Percentiles rank a stretch among this genome's conserved stretches.
These are phyloP conservation scores for Acacia melanoxylon DNA, from an alignment of 306 rosid genomes.

Conservation along the genomic window DNA sequence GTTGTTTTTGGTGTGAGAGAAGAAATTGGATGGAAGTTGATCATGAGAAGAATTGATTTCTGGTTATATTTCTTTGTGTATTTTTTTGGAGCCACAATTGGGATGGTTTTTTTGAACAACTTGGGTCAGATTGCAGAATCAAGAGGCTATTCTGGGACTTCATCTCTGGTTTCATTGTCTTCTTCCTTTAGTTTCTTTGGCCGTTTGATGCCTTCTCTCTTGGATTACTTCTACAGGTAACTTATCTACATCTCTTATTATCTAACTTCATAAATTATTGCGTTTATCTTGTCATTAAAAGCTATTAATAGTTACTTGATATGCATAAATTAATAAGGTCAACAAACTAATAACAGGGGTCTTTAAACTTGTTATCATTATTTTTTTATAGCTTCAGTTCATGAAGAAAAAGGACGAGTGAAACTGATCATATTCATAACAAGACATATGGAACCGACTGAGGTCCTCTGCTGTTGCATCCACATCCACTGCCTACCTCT, in stretches of 20 bases:
- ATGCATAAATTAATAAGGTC: conserved; percentile 16
- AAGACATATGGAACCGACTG: too few relatives aligned
- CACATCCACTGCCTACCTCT: too few relatives aligned
- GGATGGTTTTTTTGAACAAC: conserved; percentile 72
- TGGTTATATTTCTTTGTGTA: conserved; percentile 75
- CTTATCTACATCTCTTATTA: not conserved
- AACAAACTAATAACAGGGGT: not conserved
- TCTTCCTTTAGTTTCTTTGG: conserved; percentile 89
- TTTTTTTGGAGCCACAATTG: conserved; percentile 70
- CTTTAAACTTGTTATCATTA: not conserved
- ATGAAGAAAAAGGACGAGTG: not conserved
- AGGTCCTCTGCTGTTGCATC: too few relatives aligned
- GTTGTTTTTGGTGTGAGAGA: conserved; percentile 33
- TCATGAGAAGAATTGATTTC: conserved; percentile 69
- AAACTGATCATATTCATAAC: not conserved
- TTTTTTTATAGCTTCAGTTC: not conserved
- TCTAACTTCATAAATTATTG: not conserved
- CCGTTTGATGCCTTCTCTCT: conserved; percentile 70
- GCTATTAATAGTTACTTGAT: conserved; percentile 34
- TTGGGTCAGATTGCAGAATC: conserved; percentile 90
- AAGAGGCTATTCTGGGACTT: conserved; percentile 49
- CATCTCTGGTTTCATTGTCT: conserved; percentile 71
- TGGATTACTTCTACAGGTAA: conserved; percentile 67
- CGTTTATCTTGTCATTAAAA: conserved; percentile 19
- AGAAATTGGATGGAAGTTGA: conserved; percentile 64